Base-by-base conservation (phyloP, 2,329 filamentous ascomycete species). In the Aureobasidium lini region DNA sequence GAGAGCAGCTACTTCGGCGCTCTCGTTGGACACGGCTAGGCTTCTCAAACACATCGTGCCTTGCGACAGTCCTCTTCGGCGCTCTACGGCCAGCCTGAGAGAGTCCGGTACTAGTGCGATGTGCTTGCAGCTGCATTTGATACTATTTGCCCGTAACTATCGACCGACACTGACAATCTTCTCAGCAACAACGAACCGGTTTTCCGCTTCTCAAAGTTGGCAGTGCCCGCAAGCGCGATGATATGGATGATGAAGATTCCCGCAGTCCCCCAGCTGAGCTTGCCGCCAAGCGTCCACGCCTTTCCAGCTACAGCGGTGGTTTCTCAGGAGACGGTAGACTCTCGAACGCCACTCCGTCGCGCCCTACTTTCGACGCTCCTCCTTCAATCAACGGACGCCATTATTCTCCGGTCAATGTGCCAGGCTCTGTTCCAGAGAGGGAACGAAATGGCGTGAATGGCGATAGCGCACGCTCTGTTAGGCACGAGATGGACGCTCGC, bases 121-220 rank as follows among this genome's bases (percentile, higher is more conserved):
- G 23, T 23, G 23, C 23, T 23, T 23, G 23, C 23, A 23, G 23
- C 23, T 23, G 3, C 23, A 3, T 3, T 44, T 34, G 15, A 5
- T 13, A 6, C 2, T 7, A n/a, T 29, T 15, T 16, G 36, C 9
- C 1, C 32, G 28, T 2, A 42, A 13, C 3, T 3, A 2, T 36
- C 29, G 16, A 23, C 4, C 3, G 23, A 10, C 6, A 32, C 43
- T 47, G 10, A 57, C 15, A 18, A 6, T 10, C n/a, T 47, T 47
- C 15, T 6, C 34, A 57, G 54, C 54, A 57, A 57, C 54, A 57
- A 29, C 42, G 54, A 15, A 57, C 43, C 39, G 54, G 54, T n/a
- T 57, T 57, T 23, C 54, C 54, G 5, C 54, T 34, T 18, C 32
- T 47, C 5, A 47, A 47, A 1, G 32, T 40, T 29, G 43, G 32